phyloP scores from a whole-genome alignment of 2,329 filamentous ascomycete genomes.

The Sphaerostilbella broomeana region DNA sequence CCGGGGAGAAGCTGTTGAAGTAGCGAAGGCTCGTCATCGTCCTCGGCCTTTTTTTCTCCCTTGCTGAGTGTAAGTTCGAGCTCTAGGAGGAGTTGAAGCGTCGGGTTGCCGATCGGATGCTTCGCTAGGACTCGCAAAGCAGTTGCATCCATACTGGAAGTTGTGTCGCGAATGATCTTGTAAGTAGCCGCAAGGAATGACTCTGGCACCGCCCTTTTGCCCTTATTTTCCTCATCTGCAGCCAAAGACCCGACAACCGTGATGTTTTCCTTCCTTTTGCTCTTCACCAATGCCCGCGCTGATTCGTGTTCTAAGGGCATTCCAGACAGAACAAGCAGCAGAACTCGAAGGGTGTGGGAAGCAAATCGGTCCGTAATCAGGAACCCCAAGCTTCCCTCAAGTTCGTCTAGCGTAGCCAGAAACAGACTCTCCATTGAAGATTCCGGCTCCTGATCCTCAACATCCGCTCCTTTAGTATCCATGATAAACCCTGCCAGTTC shows the following conservation, averaged over 20 bases:
- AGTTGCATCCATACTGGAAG: conserved; percentile 67
- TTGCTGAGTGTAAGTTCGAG: conserved; percentile 74
- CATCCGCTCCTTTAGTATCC: conserved; percentile 36
- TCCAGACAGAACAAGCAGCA: conserved; percentile 80
- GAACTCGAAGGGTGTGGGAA: conserved; percentile 80
- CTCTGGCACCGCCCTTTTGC: conserved; percentile 59
- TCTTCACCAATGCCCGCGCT: conserved; percentile 71
- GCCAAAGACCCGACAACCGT: conserved; percentile 51
- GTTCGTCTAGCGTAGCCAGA: conserved; percentile 73
- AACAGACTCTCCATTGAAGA: conserved; percentile 79
- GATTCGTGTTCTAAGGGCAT: conserved; percentile 65
- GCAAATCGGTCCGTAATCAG: conserved; percentile 83
- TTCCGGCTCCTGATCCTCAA: conserved; percentile 41
- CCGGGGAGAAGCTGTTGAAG: conserved; percentile 74
- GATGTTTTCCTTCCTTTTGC: conserved; percentile 86
- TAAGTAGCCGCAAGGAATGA: conserved; percentile 72
- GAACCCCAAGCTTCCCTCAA: conserved; percentile 78
- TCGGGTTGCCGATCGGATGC: conserved; percentile 86
- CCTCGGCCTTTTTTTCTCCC: conserved; percentile 34
- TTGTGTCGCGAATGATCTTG: conserved; percentile 74
- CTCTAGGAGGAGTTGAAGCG: conserved; percentile 83
- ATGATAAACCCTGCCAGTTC: conserved; percentile 54
- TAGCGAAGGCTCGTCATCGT: conserved; percentile 43
- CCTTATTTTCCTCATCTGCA: conserved; percentile 38
- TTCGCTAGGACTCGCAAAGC: conserved; percentile 78